Percentiles rank a stretch among this genome's conserved stretches.
Evolutionary conservation across 768 basidiomycete genomes (phyloP).

Genomic region (Dacryopinax primogenitus): DNA sequence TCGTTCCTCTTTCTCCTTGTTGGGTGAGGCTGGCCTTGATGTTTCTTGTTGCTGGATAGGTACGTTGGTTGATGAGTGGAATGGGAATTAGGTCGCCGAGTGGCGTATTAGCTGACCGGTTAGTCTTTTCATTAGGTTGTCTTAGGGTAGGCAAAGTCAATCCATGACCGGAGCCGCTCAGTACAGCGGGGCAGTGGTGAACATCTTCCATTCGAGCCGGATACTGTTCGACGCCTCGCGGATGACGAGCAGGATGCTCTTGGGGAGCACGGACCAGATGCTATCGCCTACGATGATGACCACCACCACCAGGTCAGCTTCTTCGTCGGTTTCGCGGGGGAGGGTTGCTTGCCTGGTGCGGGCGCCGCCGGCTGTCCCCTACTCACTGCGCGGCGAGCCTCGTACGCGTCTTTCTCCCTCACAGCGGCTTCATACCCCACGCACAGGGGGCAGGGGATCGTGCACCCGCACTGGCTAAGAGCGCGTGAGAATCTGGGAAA

Average conservation of each 20-base stretch:
- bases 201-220: slow-evolving; percentile 3
- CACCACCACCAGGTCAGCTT: slow-evolving; percentile 10
- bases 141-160: too few species aligned
- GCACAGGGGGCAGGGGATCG: slow-evolving; percentile 7
- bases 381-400: slow-evolving; percentile 1
- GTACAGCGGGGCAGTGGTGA: neutral
- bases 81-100: too few species aligned
- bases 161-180: neutral
- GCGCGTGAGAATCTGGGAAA: neutral
- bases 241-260: slow-evolving; percentile 7
- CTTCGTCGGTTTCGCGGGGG: neutral
- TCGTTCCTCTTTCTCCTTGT: too few species aligned
- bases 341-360: slow-evolving; percentile 6
- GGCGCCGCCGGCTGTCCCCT: neutral
- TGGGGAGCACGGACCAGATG: slow-evolving; percentile 1
- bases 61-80: too few species aligned
- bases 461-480: slow-evolving; percentile 7
- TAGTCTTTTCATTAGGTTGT: too few species aligned
- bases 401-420: slow-evolving; percentile 7
- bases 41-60: too few species aligned
- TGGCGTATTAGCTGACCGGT: too few species aligned
- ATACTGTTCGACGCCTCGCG: neutral
- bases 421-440: slow-evolving; percentile 5
- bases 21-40: too few species aligned
- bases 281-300: neutral